Conservation (phyloP, 2,329 filamentous ascomycete species). For the Neurospora sp. region DNA sequence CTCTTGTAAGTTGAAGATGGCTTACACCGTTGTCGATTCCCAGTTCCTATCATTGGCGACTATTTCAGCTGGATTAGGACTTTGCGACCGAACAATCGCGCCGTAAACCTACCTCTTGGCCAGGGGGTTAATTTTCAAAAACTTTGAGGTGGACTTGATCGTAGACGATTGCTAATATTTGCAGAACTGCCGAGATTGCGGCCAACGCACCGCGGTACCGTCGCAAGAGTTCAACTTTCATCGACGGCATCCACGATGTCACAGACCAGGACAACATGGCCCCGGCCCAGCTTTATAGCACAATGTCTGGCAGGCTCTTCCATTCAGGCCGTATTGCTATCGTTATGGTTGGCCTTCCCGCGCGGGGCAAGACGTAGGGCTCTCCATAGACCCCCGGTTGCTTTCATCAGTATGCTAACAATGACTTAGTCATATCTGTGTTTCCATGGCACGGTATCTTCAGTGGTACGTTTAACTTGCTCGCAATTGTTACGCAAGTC, state of each 20-base stretch:
- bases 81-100: not conserved
- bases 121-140: not conserved
- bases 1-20: conserved; percentile 40
- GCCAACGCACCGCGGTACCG: conserved; percentile 84
- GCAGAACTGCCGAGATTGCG: conserved; percentile 80
- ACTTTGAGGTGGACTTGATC: not conserved
- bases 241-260: conserved; percentile 93
- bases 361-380: conserved; percentile 81
- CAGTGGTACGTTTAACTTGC: conserved; percentile 52
- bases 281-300: conserved; percentile 94
- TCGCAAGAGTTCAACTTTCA: conserved; percentile 88
- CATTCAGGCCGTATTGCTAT: conserved; percentile 96
- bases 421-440: conserved; percentile 68
- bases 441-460: conserved; percentile 87
- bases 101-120: not conserved
- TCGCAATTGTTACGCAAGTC: not conserved
- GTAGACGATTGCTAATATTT: conserved; percentile 4
- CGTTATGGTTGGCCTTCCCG: conserved; percentile 89
- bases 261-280: conserved; percentile 66
- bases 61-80: not conserved
- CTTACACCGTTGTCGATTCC: not conserved
- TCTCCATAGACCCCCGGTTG: conserved; percentile 8
- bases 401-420: conserved; percentile 10
- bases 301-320: conserved; percentile 92
- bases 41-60: not conserved